A percentile compares a stretch with the other conserved stretches of the same genome.
phyloP scores from a whole-genome alignment of 768 basidiomycete genomes.

The Chiua virens region DNA sequence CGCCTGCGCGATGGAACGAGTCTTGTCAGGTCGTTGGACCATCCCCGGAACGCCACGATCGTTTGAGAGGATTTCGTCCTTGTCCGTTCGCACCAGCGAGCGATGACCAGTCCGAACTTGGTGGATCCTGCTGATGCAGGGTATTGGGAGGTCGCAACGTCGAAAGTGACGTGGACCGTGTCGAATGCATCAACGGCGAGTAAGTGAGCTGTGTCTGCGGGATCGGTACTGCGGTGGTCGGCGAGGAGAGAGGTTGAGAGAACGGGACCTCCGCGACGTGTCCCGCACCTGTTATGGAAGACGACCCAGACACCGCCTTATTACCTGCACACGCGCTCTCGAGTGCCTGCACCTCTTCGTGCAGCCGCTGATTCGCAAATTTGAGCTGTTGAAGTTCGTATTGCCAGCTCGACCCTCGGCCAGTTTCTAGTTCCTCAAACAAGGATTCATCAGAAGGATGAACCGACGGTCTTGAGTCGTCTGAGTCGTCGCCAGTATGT shows the following conservation, averaged over 20 bases:
- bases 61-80: conserved; percentile 21
- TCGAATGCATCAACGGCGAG: conserved; percentile 4
- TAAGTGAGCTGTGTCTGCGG: conserved; percentile 7
- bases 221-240: background rate
- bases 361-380: conserved; percentile 64
- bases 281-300: background rate
- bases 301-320: background rate
- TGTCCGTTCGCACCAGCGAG: conserved; percentile 28
- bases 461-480: conserved; percentile 3
- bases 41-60: conserved; percentile 27
- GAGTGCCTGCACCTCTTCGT: conserved; percentile 52
- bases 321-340: conserved; percentile 26
- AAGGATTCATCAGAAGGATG: conserved; percentile 41
- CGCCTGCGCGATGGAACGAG: background rate
- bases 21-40: conserved; percentile 16
- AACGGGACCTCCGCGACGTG: background rate
- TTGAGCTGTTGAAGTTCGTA: conserved; percentile 87
- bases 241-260: background rate
- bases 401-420: conserved; percentile 83
- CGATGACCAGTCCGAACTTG: conserved; percentile 27
- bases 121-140: conserved; percentile 20
- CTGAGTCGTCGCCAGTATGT: background rate
- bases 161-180: background rate
- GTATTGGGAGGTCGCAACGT: conserved; percentile 3
- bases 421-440: conserved; percentile 71